Conservation (phyloP, 2,329 filamentous ascomycete species). For the Aspergillus fumigatiaffinis region DNA sequence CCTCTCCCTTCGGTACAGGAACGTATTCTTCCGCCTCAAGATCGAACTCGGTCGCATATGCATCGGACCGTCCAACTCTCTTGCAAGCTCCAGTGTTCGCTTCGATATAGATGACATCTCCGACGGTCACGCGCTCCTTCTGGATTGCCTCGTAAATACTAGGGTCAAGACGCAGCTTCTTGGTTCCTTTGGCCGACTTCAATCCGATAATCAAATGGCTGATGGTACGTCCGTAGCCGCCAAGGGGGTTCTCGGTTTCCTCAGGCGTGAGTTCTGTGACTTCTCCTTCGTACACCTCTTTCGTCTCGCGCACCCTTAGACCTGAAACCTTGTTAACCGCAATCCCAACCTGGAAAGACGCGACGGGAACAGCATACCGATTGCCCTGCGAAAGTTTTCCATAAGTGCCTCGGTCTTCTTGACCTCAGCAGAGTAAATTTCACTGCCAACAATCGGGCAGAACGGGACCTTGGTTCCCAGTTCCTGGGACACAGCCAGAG, state of each 20-base stretch:
- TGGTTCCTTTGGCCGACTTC: constrained; percentile 93
- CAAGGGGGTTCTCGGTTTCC: constrained; percentile 95
- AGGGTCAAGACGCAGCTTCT: constrained; percentile 93
- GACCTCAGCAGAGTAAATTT: constrained; percentile 95
- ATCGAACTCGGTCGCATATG: constrained; percentile 97
- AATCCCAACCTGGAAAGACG: too few relatives aligned
- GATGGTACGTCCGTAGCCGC: constrained; percentile 96
- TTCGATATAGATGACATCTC: constrained; percentile 98
- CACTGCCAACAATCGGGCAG: constrained; percentile 95
- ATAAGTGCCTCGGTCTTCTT: constrained; percentile 99
- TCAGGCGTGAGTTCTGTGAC: constrained; percentile 96
- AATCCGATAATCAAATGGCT: constrained; percentile 90
- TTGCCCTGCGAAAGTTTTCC: constrained; percentile 98
- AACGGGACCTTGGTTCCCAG: constrained; percentile 97
- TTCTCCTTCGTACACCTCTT: constrained; percentile 98
- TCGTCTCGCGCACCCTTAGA: constrained; percentile 94
- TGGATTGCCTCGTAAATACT: constrained; percentile 99
- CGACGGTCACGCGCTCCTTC: constrained; percentile 92
- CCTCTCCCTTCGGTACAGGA: constrained; percentile 95
- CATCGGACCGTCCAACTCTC: constrained; percentile 90
- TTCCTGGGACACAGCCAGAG: constrained; percentile 92
- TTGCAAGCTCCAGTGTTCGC: constrained; percentile 98
- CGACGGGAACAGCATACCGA: constrained; percentile 54
- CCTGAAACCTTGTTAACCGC: constrained; percentile 37
- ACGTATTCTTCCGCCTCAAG: constrained; percentile 99